Evolutionary conservation across 176 grass and related monocot genomes (phyloP).

Genomic region (Triticum urartu): DNA sequence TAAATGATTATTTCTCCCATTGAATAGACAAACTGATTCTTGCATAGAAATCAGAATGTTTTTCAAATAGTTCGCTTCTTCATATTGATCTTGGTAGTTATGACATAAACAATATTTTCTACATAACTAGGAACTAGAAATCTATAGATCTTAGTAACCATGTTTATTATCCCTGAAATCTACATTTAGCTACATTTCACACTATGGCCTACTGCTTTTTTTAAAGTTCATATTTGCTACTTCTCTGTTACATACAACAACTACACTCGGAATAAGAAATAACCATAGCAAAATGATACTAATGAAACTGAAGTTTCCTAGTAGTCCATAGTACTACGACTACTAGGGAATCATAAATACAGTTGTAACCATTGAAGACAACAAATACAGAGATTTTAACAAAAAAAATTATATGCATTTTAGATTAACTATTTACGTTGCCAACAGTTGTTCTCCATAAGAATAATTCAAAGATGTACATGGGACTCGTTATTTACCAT

Average conservation of each 20-base stretch:
- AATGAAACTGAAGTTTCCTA: too few relatives aligned
- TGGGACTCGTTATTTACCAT: too few relatives aligned
- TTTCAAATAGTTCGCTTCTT: neutral
- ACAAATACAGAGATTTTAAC: too few relatives aligned
- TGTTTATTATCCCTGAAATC: neutral
- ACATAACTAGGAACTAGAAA: neutral
- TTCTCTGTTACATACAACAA: neutral
- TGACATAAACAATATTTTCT: neutral
- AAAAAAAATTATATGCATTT: too few relatives aligned
- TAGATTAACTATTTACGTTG: too few relatives aligned
- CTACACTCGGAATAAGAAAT: neutral
- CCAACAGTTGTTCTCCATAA: too few relatives aligned
- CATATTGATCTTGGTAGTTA: neutral
- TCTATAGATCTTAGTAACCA: neutral
- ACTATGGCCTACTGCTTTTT: neutral
- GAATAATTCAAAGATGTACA: too few relatives aligned
- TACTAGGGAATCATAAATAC: too few relatives aligned
- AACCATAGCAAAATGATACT: neutral
- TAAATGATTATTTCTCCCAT: neutral
- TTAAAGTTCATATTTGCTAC: neutral
- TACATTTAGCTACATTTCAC: neutral
- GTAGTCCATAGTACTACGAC: too few relatives aligned
- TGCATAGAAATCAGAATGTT: neutral
- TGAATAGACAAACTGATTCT: neutral
- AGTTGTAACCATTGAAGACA: too few relatives aligned